Conservation (phyloP, 2,329 filamentous ascomycete genomes). For the Diaporthe aspalathi region DNA sequence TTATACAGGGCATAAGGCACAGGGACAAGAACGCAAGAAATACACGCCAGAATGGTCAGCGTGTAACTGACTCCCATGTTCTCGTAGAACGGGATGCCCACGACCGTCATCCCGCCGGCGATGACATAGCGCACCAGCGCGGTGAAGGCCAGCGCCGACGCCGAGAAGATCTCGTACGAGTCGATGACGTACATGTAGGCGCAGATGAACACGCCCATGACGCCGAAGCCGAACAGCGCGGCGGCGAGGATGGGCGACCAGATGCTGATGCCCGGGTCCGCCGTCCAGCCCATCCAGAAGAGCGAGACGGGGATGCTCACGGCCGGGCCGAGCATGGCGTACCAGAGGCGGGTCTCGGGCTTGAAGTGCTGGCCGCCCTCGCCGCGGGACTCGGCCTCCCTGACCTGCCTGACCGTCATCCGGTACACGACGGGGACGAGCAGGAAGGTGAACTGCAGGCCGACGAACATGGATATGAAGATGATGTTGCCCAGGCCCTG, state of each 20-base stretch:
- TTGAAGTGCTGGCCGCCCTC: constrained; percentile 49
- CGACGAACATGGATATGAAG: constrained; percentile 58
- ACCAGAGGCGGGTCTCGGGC: constrained; percentile 55
- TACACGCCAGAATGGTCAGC: constrained; percentile 48
- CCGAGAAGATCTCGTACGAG: constrained; percentile 49
- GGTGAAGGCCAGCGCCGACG: constrained; percentile 49
- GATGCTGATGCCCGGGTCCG: constrained; percentile 53
- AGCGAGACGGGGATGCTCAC: constrained; percentile 56
- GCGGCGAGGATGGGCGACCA: constrained; percentile 58
- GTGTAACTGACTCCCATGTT: constrained; percentile 50
- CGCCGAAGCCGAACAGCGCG: constrained; percentile 57
- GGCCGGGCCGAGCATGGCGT: constrained; percentile 56
- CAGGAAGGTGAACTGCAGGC: constrained; percentile 50
- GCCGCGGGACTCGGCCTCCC: constrained; percentile 26
- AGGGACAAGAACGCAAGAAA: constrained; percentile 45
- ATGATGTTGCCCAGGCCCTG: constrained; percentile 56
- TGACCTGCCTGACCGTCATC: constrained; percentile 42
- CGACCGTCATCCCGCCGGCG: constrained; percentile 50
- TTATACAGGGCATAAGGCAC: constrained; percentile 47
- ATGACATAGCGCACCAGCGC: constrained; percentile 47
- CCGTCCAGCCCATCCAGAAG: constrained; percentile 64
- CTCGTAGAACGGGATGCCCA: constrained; percentile 49
- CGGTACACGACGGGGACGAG: constrained; percentile 50
- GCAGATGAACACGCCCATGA: constrained; percentile 54
- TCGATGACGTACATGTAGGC: constrained; percentile 53